These are phyloP conservation scores for Annulohypoxylon moriforme DNA, from an alignment of 495 filamentous ascomycete genomes.

Conservation along the genomic window DNA sequence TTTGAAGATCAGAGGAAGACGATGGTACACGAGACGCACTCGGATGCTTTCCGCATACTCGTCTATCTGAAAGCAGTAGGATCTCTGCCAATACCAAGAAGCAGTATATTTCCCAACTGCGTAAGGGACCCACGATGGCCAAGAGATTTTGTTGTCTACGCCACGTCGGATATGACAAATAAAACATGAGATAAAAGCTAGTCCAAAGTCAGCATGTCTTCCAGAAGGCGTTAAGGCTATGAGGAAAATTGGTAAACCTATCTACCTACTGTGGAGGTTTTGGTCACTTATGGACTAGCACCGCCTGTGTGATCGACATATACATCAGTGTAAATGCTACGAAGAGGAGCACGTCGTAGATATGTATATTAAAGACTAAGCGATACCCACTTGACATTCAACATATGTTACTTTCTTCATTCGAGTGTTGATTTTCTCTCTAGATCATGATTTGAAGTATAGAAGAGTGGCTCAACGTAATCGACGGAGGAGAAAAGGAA, in stretches of 20 bases:
- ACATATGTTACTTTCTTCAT: constrained; percentile 27
- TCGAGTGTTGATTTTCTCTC: not conserved
- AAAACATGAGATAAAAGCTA: not conserved
- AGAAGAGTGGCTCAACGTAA: not conserved
- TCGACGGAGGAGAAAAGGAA: not conserved
- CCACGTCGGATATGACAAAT: constrained; percentile 28
- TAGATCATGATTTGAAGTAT: not conserved
- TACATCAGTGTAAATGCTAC: constrained; percentile 16
- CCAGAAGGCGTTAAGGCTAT: not conserved
- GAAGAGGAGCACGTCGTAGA: not conserved
- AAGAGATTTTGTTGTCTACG: constrained; percentile 19
- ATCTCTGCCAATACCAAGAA: constrained; percentile 27
- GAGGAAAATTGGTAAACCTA: constrained; percentile 1
- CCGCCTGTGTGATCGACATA: constrained; percentile 16
- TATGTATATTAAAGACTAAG: constrained; percentile 25
- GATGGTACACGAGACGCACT: constrained; percentile 23
- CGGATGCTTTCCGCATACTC: constrained; percentile 6
- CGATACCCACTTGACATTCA: constrained; percentile 20
- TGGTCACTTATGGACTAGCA: not conserved
- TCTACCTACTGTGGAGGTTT: constrained; percentile 1
- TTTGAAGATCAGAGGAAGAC: constrained; percentile 7
- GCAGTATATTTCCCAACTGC: constrained; percentile 20
- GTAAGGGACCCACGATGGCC: constrained; percentile 32
- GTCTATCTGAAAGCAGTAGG: constrained; percentile 29
- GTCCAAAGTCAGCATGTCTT: not conserved